Evolutionary conservation across 1,284 basidiomycete species (phyloP).

Genomic region (Cystobasidium pallidum): DNA sequence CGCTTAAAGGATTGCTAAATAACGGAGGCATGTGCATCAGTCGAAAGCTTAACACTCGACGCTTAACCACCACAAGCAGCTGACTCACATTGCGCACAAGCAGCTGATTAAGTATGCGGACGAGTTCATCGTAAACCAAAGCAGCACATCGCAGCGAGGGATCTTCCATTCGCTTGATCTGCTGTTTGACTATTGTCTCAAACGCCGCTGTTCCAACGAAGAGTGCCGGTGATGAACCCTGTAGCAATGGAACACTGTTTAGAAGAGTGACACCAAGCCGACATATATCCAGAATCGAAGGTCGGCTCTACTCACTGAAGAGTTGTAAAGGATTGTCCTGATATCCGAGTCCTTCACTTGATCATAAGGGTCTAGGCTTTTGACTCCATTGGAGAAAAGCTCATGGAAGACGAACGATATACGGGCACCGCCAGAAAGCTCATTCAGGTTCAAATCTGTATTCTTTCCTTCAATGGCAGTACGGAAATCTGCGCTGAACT

Average conservation of each 20-base stretch:
- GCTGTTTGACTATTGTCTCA: constrained; percentile 97
- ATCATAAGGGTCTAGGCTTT: constrained; percentile 95
- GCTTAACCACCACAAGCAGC: background rate
- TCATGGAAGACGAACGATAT: constrained; percentile 99
- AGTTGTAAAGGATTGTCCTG: constrained; percentile 92
- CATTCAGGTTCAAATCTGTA: constrained; percentile 89
- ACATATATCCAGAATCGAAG: no score
- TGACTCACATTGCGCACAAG: constrained; percentile 79
- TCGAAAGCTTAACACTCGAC: no score
- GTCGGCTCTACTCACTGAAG: constrained; percentile 68
- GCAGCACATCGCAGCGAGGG: constrained; percentile 90
- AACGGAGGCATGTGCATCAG: background rate
- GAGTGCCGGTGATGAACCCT: constrained; percentile 93
- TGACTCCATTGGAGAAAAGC: constrained; percentile 93
- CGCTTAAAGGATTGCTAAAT: constrained; percentile 86
- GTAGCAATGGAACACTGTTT: background rate
- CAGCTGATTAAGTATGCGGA: constrained; percentile 88
- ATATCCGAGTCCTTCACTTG: constrained; percentile 98
- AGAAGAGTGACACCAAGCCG: no score
- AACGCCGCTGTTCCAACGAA: constrained; percentile 97
- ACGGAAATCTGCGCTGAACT: constrained; percentile 95
- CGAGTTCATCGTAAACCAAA: constrained; percentile 94
- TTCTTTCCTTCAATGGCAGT: constrained; percentile 96
- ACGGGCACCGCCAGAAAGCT: constrained; percentile 93
- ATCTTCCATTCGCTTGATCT: constrained; percentile 94